phyloP scores from a whole-genome alignment of 164 flowering plant genomes.

The Macadamia tetraphylla region DNA sequence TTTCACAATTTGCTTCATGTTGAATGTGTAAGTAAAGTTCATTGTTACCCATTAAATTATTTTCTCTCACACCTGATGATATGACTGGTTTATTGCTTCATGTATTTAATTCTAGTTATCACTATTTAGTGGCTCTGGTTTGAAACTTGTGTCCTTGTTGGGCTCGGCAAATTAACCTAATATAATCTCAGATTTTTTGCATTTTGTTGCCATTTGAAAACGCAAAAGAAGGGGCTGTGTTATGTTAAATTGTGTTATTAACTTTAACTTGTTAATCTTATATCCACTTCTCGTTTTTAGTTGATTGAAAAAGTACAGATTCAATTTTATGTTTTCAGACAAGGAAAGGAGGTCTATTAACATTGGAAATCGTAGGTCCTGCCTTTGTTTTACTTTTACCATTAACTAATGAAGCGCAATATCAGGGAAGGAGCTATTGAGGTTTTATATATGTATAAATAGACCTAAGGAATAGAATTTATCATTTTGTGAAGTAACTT shows the following conservation, averaged over 20 bases:
- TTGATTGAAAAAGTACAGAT: too few relatives aligned
- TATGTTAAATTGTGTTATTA: not conserved
- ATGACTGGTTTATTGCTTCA: not conserved
- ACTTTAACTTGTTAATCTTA: not conserved
- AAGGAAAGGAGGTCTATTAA: not conserved
- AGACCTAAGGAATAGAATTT: too few relatives aligned
- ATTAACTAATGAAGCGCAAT: too few relatives aligned
- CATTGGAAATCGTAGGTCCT: conserved; percentile 1
- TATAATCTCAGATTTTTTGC: not conserved
- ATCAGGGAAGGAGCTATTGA: not conserved
- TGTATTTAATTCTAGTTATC: not conserved
- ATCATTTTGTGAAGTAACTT: too few relatives aligned
- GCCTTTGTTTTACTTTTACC: not conserved
- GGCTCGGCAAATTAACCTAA: not conserved
- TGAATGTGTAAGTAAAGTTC: not conserved
- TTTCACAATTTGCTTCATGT: not conserved
- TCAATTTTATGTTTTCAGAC: too few relatives aligned
- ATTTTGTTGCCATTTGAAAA: too few relatives aligned
- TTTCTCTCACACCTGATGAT: not conserved
- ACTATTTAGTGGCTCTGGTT: not conserved
- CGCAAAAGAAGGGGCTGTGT: too few relatives aligned
- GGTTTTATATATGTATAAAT: not conserved
- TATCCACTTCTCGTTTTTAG: not conserved
- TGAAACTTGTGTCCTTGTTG: not conserved
- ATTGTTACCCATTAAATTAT: not conserved